phyloP scores from a whole-genome alignment of 306 rosid genomes.

The Mimosa bimucronata region DNA sequence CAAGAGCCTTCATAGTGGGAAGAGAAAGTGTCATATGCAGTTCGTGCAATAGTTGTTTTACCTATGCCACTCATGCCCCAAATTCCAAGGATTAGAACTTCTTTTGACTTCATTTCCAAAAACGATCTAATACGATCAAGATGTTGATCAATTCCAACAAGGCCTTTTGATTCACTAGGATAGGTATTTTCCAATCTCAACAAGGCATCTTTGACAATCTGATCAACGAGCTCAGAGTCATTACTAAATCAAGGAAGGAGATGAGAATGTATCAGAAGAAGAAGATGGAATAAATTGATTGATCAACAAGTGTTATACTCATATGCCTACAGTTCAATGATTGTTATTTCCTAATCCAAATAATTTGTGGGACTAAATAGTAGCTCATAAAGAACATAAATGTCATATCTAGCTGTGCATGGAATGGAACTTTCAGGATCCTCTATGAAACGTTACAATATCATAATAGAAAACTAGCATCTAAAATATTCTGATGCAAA shows the following conservation, averaged over 20 bases:
- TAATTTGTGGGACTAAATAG: neutral
- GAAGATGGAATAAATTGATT: too few relatives aligned
- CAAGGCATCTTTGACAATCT: neutral
- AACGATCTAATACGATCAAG: neutral
- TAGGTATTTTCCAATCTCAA: neutral
- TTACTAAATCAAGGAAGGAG: neutral
- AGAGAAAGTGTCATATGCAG: neutral
- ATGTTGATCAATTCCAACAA: too few relatives aligned
- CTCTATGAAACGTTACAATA: neutral
- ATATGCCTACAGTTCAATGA: too few relatives aligned
- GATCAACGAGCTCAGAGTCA: conserved; percentile 21
- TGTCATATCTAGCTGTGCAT: neutral
- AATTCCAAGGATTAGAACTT: conserved; percentile 32
- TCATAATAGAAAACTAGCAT: neutral
- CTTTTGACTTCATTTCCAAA: neutral
- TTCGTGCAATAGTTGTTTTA: conserved; percentile 34
- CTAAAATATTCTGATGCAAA: neutral
- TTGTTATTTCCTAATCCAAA: neutral
- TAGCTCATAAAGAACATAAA: too few relatives aligned
- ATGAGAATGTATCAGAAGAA: neutral
- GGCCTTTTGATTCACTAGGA: too few relatives aligned
- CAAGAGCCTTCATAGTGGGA: neutral
- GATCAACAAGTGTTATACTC: neutral
- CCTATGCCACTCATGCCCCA: conserved; percentile 45
- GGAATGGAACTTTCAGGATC: too few relatives aligned